Percentiles rank a stretch among this genome's conserved stretches.
phyloP scores from a whole-genome alignment of 345 rosid species.

The Salix arbutifolia region DNA sequence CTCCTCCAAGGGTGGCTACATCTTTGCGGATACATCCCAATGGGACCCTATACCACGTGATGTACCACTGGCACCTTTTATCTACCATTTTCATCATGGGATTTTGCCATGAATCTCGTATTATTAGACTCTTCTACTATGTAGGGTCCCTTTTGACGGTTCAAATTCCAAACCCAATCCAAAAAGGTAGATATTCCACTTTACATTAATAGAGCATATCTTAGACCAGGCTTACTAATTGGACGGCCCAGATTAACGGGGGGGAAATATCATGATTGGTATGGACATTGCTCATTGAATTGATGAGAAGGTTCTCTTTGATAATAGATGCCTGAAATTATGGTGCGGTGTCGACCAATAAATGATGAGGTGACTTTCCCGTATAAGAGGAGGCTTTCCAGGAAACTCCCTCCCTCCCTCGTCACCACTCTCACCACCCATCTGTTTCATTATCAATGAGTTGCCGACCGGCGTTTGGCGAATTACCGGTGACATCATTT shows the following conservation, averaged over 20 bases:
- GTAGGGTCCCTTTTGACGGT: slow-evolving; percentile 17
- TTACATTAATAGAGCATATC: slow-evolving; percentile 24
- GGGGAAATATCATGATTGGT: slow-evolving; percentile 15
- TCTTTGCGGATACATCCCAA: slow-evolving; percentile 44
- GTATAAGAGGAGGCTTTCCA: slow-evolving; percentile 43
- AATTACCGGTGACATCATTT: too few species aligned
- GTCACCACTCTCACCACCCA: slow-evolving; percentile 23
- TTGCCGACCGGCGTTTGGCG: neutral
- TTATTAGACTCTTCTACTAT: slow-evolving; percentile 1
- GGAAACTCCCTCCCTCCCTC: slow-evolving; percentile 30
- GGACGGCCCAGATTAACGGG: slow-evolving; percentile 19
- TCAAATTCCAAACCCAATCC: slow-evolving; percentile 24
- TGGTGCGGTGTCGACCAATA: slow-evolving; percentile 49
- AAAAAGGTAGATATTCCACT: slow-evolving; percentile 24
- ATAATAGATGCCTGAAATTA: slow-evolving; percentile 42
- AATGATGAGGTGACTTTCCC: slow-evolving; percentile 52
- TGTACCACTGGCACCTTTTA: slow-evolving; percentile 1
- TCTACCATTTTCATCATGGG: slow-evolving; percentile 23
- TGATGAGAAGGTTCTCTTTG: neutral
- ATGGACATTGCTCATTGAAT: slow-evolving; percentile 4
- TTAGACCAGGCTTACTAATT: slow-evolving; percentile 20
- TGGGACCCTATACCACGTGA: slow-evolving; percentile 87
- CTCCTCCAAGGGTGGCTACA: slow-evolving; percentile 13
- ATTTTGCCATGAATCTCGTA: slow-evolving; percentile 28
- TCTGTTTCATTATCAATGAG: neutral